Evolutionary conservation across 208 protist species (phyloP), one percentile per base, ranked within the genome.

Genomic region (Crithidia bombi): DNA sequence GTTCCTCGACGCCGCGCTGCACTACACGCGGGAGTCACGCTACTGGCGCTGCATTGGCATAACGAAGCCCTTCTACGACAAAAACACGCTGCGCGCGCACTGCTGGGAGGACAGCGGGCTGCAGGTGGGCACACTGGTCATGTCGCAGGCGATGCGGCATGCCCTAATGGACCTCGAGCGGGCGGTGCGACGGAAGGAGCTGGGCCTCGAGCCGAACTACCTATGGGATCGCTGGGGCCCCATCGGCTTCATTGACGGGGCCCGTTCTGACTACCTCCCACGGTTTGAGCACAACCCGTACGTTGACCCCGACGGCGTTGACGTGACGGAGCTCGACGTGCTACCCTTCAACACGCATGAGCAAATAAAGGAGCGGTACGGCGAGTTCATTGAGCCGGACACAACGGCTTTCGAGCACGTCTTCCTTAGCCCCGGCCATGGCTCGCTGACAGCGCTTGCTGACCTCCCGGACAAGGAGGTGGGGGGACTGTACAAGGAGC

Each of bases 31-130:
- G 3, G 90, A 97, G 76, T 71, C 78, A 11, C 87, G 92, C 47
- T 97, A 95, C 80, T 97, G 92, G 90, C 87, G 92, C 32, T 94
- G 86, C 65, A 92, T 97, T 52, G 92, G 92, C 36, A 95, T 97
- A 69, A 92, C 89, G 19, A 94, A 94, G 76, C 92, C 92, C 6
- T 97, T 97, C 46, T 95, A 90, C 57, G 77, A 95, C 73, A 86
- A 81, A 43, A 75, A 74, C 62, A 94, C 89, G 15, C 75, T 97
- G 36, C 86, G 92, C 9, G 88, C 87, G 38, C 90, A 97, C 69
- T 94, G 88, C 75, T 97, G 92, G 90, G 86, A 92, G 54, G 87
- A 95, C 54, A 82, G 83, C 28, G 92, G 92, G 17, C 66, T 88
- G 49, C 85, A 95, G 69, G 82, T 93, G 21, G 92, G 92, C 44